Evolutionary conservation across 495 filamentous ascomycete genomes (phyloP).

Genomic region (Xylaria sp.): DNA sequence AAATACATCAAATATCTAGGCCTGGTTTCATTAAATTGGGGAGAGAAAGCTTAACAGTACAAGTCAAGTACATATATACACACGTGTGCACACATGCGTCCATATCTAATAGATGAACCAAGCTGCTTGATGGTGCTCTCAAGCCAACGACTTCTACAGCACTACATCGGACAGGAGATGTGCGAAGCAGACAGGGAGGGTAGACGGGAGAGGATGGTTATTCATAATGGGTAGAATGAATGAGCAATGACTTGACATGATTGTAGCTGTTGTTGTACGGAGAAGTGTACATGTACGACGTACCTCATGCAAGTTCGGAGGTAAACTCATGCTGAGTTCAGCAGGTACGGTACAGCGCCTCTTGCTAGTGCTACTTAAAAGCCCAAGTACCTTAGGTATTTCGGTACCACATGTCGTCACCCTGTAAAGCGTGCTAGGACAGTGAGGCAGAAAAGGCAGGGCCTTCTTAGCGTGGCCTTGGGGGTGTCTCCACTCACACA

Average conservation of each 20-base stretch:
- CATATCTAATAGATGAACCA: background rate
- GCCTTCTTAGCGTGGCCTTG: constrained; percentile 23
- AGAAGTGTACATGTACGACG: background rate
- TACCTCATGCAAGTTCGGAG: constrained; percentile 10
- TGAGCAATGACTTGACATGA: constrained; percentile 17
- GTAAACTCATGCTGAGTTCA: constrained; percentile 15
- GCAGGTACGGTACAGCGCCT: constrained; percentile 9
- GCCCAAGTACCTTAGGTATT: constrained; percentile 15
- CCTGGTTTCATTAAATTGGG: background rate
- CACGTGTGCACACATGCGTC: no score
- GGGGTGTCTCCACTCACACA: constrained; percentile 29
- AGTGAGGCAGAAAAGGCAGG: constrained; percentile 25
- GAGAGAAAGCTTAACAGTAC: background rate
- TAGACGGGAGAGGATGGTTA: background rate
- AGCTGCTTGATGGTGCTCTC: background rate
- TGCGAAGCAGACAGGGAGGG: background rate
- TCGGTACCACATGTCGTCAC: constrained; percentile 23
- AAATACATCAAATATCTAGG: background rate
- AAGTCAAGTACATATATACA: background rate
- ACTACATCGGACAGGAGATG: background rate
- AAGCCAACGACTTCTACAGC: background rate
- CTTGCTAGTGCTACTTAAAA: background rate
- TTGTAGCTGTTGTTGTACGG: constrained; percentile 15
- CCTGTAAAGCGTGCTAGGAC: background rate
- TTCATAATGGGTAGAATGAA: background rate